Percentiles rank a stretch among this genome's conserved stretches.
Conservation (phyloP, 176 grass and related monocot species). For the Aegilops longissima region DNA sequence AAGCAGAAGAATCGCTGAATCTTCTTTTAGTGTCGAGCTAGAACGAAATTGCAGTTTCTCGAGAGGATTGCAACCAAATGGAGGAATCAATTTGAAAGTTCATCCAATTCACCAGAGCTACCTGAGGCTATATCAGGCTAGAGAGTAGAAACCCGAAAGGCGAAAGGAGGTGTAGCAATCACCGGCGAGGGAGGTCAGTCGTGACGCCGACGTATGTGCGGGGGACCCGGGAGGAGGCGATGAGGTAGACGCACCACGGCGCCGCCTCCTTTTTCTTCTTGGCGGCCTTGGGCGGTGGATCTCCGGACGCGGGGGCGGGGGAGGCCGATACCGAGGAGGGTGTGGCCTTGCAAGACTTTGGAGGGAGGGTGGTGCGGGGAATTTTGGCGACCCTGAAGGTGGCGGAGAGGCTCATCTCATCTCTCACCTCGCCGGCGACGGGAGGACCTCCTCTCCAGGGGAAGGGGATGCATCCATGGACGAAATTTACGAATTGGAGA, state of each 20-base stretch:
- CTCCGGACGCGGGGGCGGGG: neutral
- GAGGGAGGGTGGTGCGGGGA: neutral
- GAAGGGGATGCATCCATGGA: neutral
- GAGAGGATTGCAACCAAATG: neutral
- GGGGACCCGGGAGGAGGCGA: slow-evolving; percentile 51
- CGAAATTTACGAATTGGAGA: neutral
- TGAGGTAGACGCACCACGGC: slow-evolving; percentile 60
- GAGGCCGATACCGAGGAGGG: neutral
- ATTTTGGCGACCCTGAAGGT: slow-evolving; percentile 50
- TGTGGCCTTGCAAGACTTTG: slow-evolving; percentile 18
- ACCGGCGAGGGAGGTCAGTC: slow-evolving; percentile 83
- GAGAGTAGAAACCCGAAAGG: no score
- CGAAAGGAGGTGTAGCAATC: neutral
- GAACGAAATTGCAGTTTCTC: neutral
- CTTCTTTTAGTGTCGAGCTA: neutral
- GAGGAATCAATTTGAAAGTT: neutral
- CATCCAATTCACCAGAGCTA: neutral
- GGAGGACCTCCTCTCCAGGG: neutral
- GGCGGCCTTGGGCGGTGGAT: neutral
- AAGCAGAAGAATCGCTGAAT: neutral
- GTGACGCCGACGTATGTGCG: slow-evolving; percentile 89
- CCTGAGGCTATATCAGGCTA: neutral
- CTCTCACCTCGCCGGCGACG: slow-evolving; percentile 29
- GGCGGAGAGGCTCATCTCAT: slow-evolving; percentile 49
- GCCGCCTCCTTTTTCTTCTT: slow-evolving; percentile 24